Conservation (phyloP, 441 rosid genomes). For the Pelargonium myrrhifolium region DNA sequence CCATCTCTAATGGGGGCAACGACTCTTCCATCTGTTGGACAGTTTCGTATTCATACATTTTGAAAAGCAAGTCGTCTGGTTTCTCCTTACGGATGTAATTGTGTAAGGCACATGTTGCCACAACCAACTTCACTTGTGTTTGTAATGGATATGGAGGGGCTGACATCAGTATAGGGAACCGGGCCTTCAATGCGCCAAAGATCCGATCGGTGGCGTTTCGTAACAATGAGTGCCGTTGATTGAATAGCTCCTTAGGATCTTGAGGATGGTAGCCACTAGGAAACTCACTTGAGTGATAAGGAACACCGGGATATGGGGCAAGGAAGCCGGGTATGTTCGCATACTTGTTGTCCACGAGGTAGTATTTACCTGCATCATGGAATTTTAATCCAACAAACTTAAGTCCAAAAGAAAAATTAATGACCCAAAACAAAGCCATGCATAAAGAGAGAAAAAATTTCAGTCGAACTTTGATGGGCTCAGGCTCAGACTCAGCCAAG, state of each 20-base stretch:
- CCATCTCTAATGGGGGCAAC: slow-evolving; percentile 30
- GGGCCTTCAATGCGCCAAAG: slow-evolving; percentile 65
- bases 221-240: slow-evolving; percentile 57
- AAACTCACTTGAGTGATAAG: slow-evolving; percentile 32
- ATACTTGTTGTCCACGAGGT: slow-evolving; percentile 58
- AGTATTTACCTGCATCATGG: slow-evolving; percentile 61
- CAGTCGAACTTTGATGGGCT: too few relatives aligned
- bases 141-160: slow-evolving; percentile 90
- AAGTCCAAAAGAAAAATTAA: too few relatives aligned
- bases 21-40: slow-evolving; percentile 32
- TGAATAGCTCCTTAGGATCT: slow-evolving; percentile 61
- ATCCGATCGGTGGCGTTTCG: slow-evolving; percentile 41
- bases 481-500: too few relatives aligned
- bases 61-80: slow-evolving; percentile 65
- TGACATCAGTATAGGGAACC: slow-evolving; percentile 69
- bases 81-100: slow-evolving; percentile 70
- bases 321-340: slow-evolving; percentile 68
- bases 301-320: slow-evolving; percentile 50
- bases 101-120: slow-evolving; percentile 81
- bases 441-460: too few relatives aligned
- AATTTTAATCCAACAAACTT: slow-evolving; percentile 5
- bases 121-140: slow-evolving; percentile 81
- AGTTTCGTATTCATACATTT: slow-evolving; percentile 40
- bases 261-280: slow-evolving; percentile 41
- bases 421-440: too few relatives aligned